These are phyloP conservation scores for Mortierella sp. DNA, from an alignment of 371 early-diverging fungal genomes.

Conservation along the genomic window DNA sequence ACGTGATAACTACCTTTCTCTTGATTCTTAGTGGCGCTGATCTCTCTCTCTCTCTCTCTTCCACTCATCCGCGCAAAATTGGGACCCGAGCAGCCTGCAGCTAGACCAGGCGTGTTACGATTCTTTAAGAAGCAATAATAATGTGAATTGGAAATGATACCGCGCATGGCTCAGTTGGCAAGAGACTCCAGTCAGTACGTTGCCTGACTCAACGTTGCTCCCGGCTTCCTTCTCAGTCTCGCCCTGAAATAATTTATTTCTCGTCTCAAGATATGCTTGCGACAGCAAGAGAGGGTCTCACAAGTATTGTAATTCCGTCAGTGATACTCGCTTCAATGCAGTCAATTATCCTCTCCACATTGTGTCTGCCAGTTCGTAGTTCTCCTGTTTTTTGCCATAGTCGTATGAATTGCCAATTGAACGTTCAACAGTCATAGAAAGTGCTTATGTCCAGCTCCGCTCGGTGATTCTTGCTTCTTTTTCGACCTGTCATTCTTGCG, in stretches of 20 bases:
- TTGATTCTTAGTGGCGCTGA: not conserved
- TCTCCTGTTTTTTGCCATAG: not conserved
- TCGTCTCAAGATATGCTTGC: not conserved
- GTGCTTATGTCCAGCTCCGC: not conserved
- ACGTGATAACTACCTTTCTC: not conserved
- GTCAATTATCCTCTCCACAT: not conserved
- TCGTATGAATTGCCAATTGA: not conserved
- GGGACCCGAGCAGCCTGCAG: too few species aligned
- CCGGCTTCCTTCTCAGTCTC: too few species aligned
- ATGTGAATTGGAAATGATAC: too few species aligned
- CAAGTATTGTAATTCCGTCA: not conserved
- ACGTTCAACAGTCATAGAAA: not conserved
- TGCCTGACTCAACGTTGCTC: not conserved
- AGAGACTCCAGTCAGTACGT: too few species aligned
- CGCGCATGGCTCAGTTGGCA: too few species aligned
- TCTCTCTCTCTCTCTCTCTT: too few species aligned
- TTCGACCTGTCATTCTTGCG: slow-evolving; percentile 4
- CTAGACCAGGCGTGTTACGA: too few species aligned
- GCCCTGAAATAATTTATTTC: not conserved
- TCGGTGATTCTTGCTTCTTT: not conserved
- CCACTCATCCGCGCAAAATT: too few species aligned
- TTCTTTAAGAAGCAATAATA: too few species aligned
- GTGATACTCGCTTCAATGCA: not conserved
- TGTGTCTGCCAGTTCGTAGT: not conserved
- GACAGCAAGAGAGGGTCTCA: too few species aligned